Base-by-base conservation (phyloP, 176 grass and related monocot genomes). In the Phoenix dactylifera region DNA sequence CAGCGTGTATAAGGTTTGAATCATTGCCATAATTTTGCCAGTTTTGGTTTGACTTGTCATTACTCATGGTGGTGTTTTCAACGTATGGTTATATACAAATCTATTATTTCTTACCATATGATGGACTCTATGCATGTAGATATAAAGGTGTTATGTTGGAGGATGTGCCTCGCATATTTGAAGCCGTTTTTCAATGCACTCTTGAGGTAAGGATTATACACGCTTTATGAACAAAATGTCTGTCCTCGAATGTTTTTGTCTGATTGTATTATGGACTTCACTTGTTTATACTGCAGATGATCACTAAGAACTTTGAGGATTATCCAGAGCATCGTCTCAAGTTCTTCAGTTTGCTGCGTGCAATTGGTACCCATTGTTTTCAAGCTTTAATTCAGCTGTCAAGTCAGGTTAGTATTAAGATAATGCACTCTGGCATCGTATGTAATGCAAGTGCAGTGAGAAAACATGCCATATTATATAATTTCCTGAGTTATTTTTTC, bases 261-360 rank as follows among this genome's bases (percentile, higher is more conserved):
- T 23, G 15, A 32, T 50, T 22, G 59, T 4, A 4, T 15, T 35
- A 68, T 57, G 49, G 54, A 49, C 29, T 69, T 5, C 73, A 69
- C 55, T 22, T 74, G 0, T 83, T 9, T 29, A 67, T 74, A 44
- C 55, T 57, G 19, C 65, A 99, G 94, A 99, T 99, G 94, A 99
- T 99, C 49, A 99, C 94, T 25, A 92, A 89, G 62, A 99, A 99
- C 68, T 99, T 99, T 12, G 94, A 99, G 63, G 94, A 99, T 72
- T 99, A 99, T 63, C 94, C 94, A 19, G 94, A 99, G 79, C 94
- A 99, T 63, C 84, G 94, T 20, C 88, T 99, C 19, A 99, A 93
- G 69, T 99, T 99, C 66, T 98, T 99, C 63, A 93, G 88, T 24
- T 71, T 99, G 60, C 84, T 99, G 53, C 81, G 94, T 52, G 88